Evolutionary conservation across 2,329 filamentous ascomycete genomes (phyloP), one percentile per base, ranked within the genome.

Genomic region (Bipolaris sorokiniana): DNA sequence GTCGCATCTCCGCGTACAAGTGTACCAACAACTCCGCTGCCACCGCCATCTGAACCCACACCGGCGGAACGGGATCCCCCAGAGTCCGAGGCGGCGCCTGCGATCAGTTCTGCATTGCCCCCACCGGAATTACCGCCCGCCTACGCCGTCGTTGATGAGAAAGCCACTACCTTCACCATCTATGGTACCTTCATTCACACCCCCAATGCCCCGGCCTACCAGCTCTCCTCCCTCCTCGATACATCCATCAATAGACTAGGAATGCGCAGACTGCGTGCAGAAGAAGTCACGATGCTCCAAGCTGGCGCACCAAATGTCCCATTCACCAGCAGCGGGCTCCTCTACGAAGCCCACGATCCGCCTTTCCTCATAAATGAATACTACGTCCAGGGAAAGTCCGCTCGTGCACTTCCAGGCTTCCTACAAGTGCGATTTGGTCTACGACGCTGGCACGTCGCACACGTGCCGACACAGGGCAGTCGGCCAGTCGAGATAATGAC

Each of bases 311-410:
- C 54, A n/a, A 64, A 58, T n/a, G 38, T 71, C 16, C 16, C 64
- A 26, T 72, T 69, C 36, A 66, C 68, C 41, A 52, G 52, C 13
- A 40, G 48, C 4, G 38, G 51, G 11, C 54, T 59, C 2, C 54
- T 72, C 2, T 72, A 72, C 51, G 68, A 72, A 50, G 60, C 64
- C n/a, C 64, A 63, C 40, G 64, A 66, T n/a, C 66, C 65, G 11
- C 65, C 69, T 4, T 61, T 68, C 10, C 47, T 67, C 2, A 48
- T 54, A 28, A 65, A 70, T 38, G 64, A 69, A 23, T 66, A 61
- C 50, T 67, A 65, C 23, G 58, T 71, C 5, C 48, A 52, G 16
- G 68, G 69, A 22, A 64, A 61, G 40, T 23, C 51, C 37, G 20
- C 13, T 40, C 22, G 47, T 16, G 20, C 67, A 52, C 54, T 69